Evolutionary conservation across 306 rosid species (phyloP).

Genomic region (Gleditsia sinensis): DNA sequence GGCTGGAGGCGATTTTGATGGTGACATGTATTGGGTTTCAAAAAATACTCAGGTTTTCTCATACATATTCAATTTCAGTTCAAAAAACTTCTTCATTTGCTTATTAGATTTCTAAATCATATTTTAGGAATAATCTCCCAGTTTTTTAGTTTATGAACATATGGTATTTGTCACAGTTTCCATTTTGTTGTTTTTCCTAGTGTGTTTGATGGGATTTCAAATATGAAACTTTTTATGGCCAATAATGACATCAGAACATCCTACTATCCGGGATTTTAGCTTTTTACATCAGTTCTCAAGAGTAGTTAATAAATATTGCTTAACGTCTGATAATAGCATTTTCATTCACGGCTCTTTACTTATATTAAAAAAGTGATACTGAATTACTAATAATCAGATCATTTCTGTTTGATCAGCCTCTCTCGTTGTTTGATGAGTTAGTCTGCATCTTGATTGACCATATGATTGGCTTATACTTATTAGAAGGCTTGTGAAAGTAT

Average conservation of each 20-base stretch:
- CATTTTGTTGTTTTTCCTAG: neutral
- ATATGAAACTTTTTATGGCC: neutral
- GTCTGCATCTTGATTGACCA: neutral
- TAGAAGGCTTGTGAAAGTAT: neutral
- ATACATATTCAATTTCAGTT: neutral
- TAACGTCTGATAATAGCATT: neutral
- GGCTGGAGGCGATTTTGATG: slow-evolving; percentile 89
- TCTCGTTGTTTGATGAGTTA: neutral
- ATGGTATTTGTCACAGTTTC: neutral
- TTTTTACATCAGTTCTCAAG: slow-evolving; percentile 3
- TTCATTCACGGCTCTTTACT: slow-evolving; percentile 1
- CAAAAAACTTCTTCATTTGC: slow-evolving; percentile 6
- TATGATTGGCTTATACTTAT: neutral
- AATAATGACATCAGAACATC: neutral
- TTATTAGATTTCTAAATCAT: neutral
- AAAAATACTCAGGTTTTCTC: slow-evolving; percentile 61
- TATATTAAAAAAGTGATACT: neutral
- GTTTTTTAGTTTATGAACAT: neutral
- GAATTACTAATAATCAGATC: neutral
- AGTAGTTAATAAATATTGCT: neutral
- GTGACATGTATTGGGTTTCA: slow-evolving; percentile 86
- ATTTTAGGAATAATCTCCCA: neutral
- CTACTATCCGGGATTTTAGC: neutral
- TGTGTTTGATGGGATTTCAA: neutral
- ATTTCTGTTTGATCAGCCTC: neutral